Evolutionary conservation across 768 basidiomycete species (phyloP).

Genomic region (Sutorius australiensis): DNA sequence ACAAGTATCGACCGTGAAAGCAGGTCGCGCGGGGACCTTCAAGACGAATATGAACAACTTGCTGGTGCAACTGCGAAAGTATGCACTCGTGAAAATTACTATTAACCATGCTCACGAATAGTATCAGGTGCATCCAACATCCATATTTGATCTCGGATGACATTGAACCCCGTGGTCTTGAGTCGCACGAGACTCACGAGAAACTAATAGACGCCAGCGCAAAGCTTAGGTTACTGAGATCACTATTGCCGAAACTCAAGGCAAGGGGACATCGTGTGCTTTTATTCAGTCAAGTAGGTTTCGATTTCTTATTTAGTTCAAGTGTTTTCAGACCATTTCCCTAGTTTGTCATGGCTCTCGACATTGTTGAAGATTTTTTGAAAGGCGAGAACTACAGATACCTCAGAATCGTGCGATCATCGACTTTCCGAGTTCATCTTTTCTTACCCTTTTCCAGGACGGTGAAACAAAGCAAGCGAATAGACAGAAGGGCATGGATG

Average conservation of each 20-base stretch:
- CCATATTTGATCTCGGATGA: slow-evolving; percentile 80
- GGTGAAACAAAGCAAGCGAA: slow-evolving; percentile 80
- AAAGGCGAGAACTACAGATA: slow-evolving; percentile 75
- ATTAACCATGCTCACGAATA: slow-evolving; percentile 1
- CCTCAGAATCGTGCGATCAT: slow-evolving; percentile 61
- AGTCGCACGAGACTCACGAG: slow-evolving; percentile 60
- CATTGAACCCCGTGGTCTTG: slow-evolving; percentile 69
- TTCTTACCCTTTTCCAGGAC: slow-evolving; percentile 50
- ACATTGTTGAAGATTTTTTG: slow-evolving; percentile 88
- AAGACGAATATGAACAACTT: slow-evolving; percentile 74
- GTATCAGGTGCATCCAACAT: slow-evolving; percentile 77
- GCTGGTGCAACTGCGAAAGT: slow-evolving; percentile 88
- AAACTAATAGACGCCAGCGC: slow-evolving; percentile 79
- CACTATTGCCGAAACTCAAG: slow-evolving; percentile 77
- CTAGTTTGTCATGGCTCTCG: slow-evolving; percentile 83
- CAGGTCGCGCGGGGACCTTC: slow-evolving; percentile 26
- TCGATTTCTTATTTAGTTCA: background rate
- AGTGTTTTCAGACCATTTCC: background rate
- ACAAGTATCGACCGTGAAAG: slow-evolving; percentile 37
- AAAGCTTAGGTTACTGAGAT: slow-evolving; percentile 78
- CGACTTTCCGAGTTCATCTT: slow-evolving; percentile 3
- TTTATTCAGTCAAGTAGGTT: slow-evolving; percentile 82
- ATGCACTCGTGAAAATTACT: slow-evolving; percentile 23
- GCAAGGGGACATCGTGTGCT: slow-evolving; percentile 84
- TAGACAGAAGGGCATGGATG: slow-evolving; percentile 95